Evolutionary conservation across 1,284 basidiomycete genomes (phyloP), one percentile per base, ranked within the genome.

Genomic region (Rhodotorula sp.): DNA sequence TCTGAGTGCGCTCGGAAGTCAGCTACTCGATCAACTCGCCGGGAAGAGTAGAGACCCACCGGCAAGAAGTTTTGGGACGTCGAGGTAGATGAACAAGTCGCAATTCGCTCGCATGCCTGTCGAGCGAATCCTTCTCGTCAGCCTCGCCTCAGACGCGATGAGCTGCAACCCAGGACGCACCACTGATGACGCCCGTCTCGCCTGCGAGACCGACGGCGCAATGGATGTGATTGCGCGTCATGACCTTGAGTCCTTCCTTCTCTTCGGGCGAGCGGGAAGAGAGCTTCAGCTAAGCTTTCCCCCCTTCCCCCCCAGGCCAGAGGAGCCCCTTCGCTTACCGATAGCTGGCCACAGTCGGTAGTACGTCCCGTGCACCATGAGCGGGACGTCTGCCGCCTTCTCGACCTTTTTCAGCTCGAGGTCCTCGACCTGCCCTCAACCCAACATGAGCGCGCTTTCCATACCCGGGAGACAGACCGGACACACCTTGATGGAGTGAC

Each of bases 201-300:
- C 88, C 87, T 1, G 79, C 78, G 17, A 81, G 74, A 5, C 83
- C 84, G 79, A 90, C 88, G 0, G 93, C 92, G 19, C 94, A 84
- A 78, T 95, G 93, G 59, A 95, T 89, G 77, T 95, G 91, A 74
- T 92, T 93, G 34, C 92, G 84, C 22, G 80, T 84, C 92, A 94
- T 94, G 71, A 85, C 87, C n/a, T 88, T 91, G 22, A 95, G 81
- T 0, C 92, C 92, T 75, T 89, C 82, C 36, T 80, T 82, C 56
- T 85, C 87, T 90, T 71, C 36, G 27, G 30, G 27, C 30, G 24
- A 29, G 34, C 6, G 9, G 7, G 24, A 22, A 1, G 56, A 27
- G 8, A 11, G n/a, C 10, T 1, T 39, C 20, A 27, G n/a, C 34
- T 32, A 9, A 4, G 51, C n/a, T 52, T n/a, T n/a, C n/a, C n/a